Conservation (phyloP, 1,284 basidiomycete species). For the Pholiota adiposa region DNA sequence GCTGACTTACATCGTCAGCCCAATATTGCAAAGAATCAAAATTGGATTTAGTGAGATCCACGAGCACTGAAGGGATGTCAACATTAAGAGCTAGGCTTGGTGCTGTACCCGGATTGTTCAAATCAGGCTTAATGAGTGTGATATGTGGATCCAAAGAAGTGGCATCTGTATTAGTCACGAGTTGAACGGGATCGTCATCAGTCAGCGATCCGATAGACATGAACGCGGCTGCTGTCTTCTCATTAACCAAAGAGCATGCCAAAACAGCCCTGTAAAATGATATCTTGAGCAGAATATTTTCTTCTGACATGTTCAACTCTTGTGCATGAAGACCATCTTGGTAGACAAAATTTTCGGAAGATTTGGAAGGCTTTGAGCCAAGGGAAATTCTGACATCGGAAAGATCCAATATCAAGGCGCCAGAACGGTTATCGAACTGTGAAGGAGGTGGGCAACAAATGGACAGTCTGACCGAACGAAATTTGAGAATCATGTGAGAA, state of each 20-base stretch:
- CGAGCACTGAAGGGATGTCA: conserved; percentile 68
- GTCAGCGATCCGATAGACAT: conserved; percentile 39
- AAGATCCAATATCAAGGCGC: conserved; percentile 67
- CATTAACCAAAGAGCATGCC: conserved; percentile 46
- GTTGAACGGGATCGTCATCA: conserved; percentile 5
- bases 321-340: conserved; percentile 17
- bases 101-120: conserved; percentile 4
- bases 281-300: conserved; percentile 37
- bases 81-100: conserved; percentile 40
- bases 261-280: conserved; percentile 51
- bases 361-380: conserved; percentile 22
- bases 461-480: conserved; percentile 65
- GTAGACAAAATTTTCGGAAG: conserved; percentile 46
- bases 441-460: conserved; percentile 58
- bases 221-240: conserved; percentile 34
- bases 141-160: conserved; percentile 37
- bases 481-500: conserved; percentile 29
- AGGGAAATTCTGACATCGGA: conserved; percentile 45
- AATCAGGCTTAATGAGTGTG: conserved; percentile 26
- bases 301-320: conserved; percentile 18
- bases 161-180: background rate
- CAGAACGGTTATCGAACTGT: conserved; percentile 54
- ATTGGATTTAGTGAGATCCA: conserved; percentile 62
- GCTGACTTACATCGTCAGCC: conserved; percentile 82
- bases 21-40: conserved; percentile 84